A percentile compares a stretch with the other conserved stretches of the same genome.
phyloP scores from a whole-genome alignment of 768 basidiomycete genomes.

The Dioszegia aurantiaca region DNA sequence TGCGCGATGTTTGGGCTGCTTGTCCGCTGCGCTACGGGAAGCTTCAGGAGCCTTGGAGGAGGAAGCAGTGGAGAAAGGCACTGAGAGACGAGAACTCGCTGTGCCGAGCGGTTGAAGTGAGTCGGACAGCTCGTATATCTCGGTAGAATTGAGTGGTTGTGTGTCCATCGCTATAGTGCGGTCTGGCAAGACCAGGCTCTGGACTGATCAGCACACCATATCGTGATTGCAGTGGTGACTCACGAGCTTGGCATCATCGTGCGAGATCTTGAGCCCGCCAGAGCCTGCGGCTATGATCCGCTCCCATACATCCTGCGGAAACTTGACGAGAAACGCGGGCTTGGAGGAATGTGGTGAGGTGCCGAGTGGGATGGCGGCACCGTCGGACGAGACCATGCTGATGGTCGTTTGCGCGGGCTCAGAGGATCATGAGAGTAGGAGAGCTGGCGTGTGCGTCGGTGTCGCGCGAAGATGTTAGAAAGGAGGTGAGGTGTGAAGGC shows the following conservation, averaged over 20 bases:
- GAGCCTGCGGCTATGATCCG: not conserved
- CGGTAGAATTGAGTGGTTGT: constrained; percentile 25
- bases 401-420: too few species aligned
- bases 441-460: too few species aligned
- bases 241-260: constrained; percentile 9
- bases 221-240: constrained; percentile 14
- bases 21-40: constrained; percentile 22
- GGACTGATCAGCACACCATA: constrained; percentile 1
- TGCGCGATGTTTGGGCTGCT: constrained; percentile 13
- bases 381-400: constrained; percentile 3
- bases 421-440: too few species aligned
- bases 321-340: constrained; percentile 32
- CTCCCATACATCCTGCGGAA: constrained; percentile 36
- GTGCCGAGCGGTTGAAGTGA: constrained; percentile 20
- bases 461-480: too few species aligned
- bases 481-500: too few species aligned
- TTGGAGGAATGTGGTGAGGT: constrained; percentile 1
- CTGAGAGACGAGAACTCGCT: constrained; percentile 28
- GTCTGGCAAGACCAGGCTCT: constrained; percentile 15
- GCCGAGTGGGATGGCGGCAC: constrained; percentile 1
- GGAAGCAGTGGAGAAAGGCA: constrained; percentile 24
- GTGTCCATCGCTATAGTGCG: constrained; percentile 23
- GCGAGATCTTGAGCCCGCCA: constrained; percentile 9
- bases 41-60: not conserved
- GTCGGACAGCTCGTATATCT: constrained; percentile 26